Evolutionary conservation across 176 grass and related monocot species (phyloP), one percentile per base, ranked within the genome.

Genomic region (Cymbopogon citratus): DNA sequence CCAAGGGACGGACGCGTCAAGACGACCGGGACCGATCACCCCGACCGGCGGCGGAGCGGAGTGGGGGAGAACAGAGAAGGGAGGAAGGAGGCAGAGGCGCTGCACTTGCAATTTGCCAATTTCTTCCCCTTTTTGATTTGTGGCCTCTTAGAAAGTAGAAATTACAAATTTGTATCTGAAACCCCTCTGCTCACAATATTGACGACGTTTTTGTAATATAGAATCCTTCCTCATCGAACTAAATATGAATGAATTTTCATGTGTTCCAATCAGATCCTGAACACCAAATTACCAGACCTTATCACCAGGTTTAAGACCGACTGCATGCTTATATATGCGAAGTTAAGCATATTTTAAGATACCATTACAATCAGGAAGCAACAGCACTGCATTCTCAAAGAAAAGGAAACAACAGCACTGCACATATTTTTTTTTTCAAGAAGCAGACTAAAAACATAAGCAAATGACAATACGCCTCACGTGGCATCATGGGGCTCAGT

Each of bases 1-100:
- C 64, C 85, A 94, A 91, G 83, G 77, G 85, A 11, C 84, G 80
- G 70, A 44, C 38, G 1, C 7, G 8, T 19, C 15, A n/a, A n/a
- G 51, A 9, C 51, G 51, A 54, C 49, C 5, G 45, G n/a, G n/a
- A 21, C 9, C 49, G 25, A n/a, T n/a, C 44, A 33, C 41, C 27
- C 43, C 3, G 24, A 3, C 10, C 70, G 34, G 41, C 52, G 61
- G 13, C 38, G 52, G 33, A 63, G 18, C 46, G 48, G 69, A 56
- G 5, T 23, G 52, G 52, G 52, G 71, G 38, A 62, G 87, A 80
- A 75, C 81, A 80, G 1, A 54, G n/a, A 12, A 2, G 8, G 54
- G 57, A 60, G 57, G 57, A 10, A 24, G 57, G 7, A 24, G 19
- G 52, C 52, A 3, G 51, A 23, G 21, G 51, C 74, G 3, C 6